A percentile compares a stretch with the other conserved stretches of the same genome.
phyloP scores from a whole-genome alignment of 805 yeast species.

The Suhomyces tanzawaensis region DNA sequence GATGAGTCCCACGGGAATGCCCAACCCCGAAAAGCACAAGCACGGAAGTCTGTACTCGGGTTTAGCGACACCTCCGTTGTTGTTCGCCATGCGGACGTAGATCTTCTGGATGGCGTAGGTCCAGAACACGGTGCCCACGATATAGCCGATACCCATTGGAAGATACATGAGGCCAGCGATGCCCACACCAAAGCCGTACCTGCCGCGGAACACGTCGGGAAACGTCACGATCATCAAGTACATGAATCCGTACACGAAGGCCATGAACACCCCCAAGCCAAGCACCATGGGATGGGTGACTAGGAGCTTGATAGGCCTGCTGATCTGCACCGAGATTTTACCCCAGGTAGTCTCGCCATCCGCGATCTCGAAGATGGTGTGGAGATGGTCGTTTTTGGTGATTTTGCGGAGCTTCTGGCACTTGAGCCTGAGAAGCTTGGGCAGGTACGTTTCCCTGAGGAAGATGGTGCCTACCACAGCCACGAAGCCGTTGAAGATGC shows the following conservation, averaged over 20 bases:
- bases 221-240: constrained; percentile 41
- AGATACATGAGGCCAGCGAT: constrained; percentile 37
- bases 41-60: constrained; percentile 41
- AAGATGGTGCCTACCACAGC: constrained; percentile 31
- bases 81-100: constrained; percentile 22
- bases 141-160: constrained; percentile 39
- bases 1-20: constrained; percentile 36
- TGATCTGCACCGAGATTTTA: constrained; percentile 23
- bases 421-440: constrained; percentile 27
- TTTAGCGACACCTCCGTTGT: constrained; percentile 32
- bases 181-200: constrained; percentile 32
- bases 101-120: constrained; percentile 25
- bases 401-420: constrained; percentile 28
- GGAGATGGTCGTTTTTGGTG: constrained; percentile 36
- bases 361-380: constrained; percentile 37
- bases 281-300: constrained; percentile 37
- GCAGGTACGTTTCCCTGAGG: constrained; percentile 36
- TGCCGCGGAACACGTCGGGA: constrained; percentile 29
- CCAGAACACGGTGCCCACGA: constrained; percentile 31
- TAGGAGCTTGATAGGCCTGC: constrained; percentile 33
- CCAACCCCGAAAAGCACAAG: constrained; percentile 29
- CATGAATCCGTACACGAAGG: constrained; percentile 41
- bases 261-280: constrained; percentile 42
- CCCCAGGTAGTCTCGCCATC: constrained; percentile 24
- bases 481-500: constrained; percentile 34